Conservation (phyloP, 139 green algal genomes). For the Chlamydomonas sphaeroides region DNA sequence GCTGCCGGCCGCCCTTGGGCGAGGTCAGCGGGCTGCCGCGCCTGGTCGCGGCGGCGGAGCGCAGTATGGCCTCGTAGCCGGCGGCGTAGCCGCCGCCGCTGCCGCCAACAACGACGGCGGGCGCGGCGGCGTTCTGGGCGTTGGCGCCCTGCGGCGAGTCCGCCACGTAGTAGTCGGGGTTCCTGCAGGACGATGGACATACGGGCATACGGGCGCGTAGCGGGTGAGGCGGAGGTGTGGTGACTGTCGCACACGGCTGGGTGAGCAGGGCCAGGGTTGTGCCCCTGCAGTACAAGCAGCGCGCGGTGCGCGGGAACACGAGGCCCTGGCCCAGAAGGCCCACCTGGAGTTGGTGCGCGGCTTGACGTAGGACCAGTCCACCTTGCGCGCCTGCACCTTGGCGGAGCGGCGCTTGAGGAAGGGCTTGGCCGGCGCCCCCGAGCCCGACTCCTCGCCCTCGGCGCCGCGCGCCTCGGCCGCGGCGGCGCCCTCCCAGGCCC, state of each 20-base stretch:
- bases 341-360: slow-evolving; percentile 47
- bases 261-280: too few species aligned
- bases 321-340: too few species aligned
- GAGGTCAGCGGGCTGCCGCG: slow-evolving; percentile 5
- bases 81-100: background rate
- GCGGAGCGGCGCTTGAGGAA: slow-evolving; percentile 45
- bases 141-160: background rate
- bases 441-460: background rate
- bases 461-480: too few species aligned
- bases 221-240: too few species aligned
- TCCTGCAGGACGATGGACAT: background rate
- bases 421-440: slow-evolving; percentile 32
- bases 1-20: background rate
- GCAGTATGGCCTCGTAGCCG: background rate
- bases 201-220: too few species aligned
- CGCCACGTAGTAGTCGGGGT: slow-evolving; percentile 18
- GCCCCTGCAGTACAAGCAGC: too few species aligned
- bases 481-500: too few species aligned
- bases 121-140: too few species aligned
- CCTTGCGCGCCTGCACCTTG: slow-evolving; percentile 24
- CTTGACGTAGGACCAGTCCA: slow-evolving; percentile 58
- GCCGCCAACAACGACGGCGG: background rate
- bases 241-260: too few species aligned
- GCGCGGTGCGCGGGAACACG: too few species aligned
- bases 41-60: background rate